These are phyloP conservation scores for Pseudocercospora eumusae DNA, from an alignment of 2,329 filamentous ascomycete genomes.

Conservation along the genomic window DNA sequence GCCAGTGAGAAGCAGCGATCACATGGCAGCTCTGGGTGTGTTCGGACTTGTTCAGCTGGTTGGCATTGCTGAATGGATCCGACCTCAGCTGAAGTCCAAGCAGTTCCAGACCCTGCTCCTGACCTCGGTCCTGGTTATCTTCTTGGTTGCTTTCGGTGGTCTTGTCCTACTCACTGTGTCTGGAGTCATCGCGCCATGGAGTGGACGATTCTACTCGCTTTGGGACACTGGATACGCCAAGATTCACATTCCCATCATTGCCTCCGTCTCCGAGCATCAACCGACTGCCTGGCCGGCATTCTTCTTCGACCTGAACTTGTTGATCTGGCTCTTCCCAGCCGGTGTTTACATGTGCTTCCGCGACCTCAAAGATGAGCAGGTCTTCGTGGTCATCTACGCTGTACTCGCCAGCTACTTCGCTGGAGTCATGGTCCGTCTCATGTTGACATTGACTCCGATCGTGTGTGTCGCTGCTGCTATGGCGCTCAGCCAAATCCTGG, in stretches of 20 bases:
- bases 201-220: conserved; percentile 96
- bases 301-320: conserved; percentile 97
- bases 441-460: conserved; percentile 94
- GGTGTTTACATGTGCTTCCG: conserved; percentile 99
- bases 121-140: conserved; percentile 71
- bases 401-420: conserved; percentile 97
- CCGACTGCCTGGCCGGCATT: conserved; percentile 98
- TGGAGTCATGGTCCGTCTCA: conserved; percentile 98
- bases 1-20: conserved; percentile 94
- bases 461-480: conserved; percentile 94
- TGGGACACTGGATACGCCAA: conserved; percentile 99
- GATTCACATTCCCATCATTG: conserved; percentile 98
- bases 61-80: conserved; percentile 86
- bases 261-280: conserved; percentile 99
- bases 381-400: conserved; percentile 97
- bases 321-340: conserved; percentile 98
- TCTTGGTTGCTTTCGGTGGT: conserved; percentile 70
- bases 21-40: conserved; percentile 94
- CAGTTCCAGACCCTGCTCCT: conserved; percentile 92
- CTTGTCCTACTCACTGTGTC: conserved; percentile 81
- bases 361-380: conserved; percentile 89
- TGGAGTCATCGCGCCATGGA: conserved; percentile 95
- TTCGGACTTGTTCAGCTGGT: conserved; percentile 95
- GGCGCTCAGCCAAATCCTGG: conserved; percentile 81
- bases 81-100: conserved; percentile 81